Evolutionary conservation across 345 rosid genomes (phyloP).

Genomic region (Sapria himalayana): DNA sequence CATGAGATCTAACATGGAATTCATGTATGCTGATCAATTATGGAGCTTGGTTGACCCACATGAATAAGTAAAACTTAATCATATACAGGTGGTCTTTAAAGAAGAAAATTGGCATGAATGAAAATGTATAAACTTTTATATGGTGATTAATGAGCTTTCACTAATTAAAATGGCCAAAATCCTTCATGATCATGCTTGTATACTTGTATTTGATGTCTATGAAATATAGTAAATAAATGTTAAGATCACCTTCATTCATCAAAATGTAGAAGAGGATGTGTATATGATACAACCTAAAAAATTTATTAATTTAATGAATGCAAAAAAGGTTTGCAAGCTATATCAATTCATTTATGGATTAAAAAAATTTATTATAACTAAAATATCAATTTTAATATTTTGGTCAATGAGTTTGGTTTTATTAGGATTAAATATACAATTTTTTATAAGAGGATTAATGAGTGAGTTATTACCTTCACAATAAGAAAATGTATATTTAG

Average conservation of each 20-base stretch:
- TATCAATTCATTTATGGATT: not conserved
- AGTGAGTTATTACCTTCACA: not conserved
- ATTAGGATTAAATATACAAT: not conserved
- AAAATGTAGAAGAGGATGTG: not conserved
- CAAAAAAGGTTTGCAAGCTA: not conserved
- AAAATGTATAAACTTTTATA: not conserved
- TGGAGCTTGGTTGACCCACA: not conserved
- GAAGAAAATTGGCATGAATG: not conserved
- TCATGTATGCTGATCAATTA: not conserved
- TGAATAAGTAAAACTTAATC: not conserved
- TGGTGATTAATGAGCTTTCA: not conserved
- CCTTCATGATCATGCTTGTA: not conserved
- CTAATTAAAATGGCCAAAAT: not conserved
- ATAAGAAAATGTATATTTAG: no score
- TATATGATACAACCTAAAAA: not conserved
- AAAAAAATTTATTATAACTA: not conserved
- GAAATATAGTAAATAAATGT: not conserved
- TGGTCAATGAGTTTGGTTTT: not conserved
- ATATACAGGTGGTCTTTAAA: not conserved
- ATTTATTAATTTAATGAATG: not conserved
- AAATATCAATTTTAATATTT: not conserved
- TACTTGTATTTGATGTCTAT: not conserved
- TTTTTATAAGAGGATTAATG: not conserved
- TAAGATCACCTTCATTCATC: not conserved
- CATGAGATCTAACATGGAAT: no score